Conservation (phyloP, 2,329 filamentous ascomycete species). For the Capronia americana region DNA sequence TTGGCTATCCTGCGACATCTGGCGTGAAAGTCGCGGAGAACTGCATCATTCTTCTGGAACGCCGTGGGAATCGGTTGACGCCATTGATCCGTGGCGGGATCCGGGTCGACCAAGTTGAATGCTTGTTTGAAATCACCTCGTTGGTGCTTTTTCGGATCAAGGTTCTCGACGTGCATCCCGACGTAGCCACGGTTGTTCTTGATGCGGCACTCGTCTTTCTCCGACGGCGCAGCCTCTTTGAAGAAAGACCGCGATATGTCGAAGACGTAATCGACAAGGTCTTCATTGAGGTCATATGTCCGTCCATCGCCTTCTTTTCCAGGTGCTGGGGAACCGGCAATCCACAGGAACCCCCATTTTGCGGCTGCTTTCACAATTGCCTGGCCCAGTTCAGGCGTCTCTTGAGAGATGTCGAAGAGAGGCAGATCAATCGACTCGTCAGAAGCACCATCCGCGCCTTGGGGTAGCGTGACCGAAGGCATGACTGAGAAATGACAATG, state of each 20-base stretch:
- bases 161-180: conserved; percentile 82
- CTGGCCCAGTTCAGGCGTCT: conserved; percentile 64
- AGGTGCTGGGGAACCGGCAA: conserved; percentile 48
- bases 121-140: conserved; percentile 91
- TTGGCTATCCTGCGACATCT: conserved; percentile 76
- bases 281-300: conserved; percentile 21
- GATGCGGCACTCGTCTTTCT: conserved; percentile 24
- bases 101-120: conserved; percentile 88
- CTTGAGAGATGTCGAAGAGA: conserved; percentile 77
- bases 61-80: conserved; percentile 77
- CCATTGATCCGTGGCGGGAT: conserved; percentile 57
- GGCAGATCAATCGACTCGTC: conserved; percentile 62
- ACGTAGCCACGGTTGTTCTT: conserved; percentile 80
- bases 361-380: conserved; percentile 78
- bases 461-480: conserved; percentile 18
- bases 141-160: conserved; percentile 82
- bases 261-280: conserved; percentile 18
- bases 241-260: conserved; percentile 22
- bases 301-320: not conserved
- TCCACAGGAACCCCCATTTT: conserved; percentile 87
- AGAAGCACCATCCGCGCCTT: conserved; percentile 16
- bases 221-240: conserved; percentile 13
- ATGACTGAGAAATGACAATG: conserved; percentile 3
- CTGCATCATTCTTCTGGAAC: conserved; percentile 63
- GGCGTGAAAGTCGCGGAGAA: conserved; percentile 68